Evolutionary conservation across 2,329 filamentous ascomycete genomes (phyloP).

Genomic region (Curvularia verruculosa): DNA sequence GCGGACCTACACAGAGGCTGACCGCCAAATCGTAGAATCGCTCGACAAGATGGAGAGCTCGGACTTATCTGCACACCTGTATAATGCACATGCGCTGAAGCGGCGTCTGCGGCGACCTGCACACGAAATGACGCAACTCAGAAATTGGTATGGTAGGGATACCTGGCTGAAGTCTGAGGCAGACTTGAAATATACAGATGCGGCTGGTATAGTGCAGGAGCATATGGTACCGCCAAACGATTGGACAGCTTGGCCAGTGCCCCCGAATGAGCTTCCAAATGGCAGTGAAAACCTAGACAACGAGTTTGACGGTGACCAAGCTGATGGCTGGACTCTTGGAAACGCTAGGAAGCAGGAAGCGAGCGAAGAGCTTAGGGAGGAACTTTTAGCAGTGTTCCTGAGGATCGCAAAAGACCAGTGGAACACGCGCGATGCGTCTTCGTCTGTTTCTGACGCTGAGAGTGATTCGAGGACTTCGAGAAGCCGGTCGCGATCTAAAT

Average conservation of each 20-base stretch:
- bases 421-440: conserved; percentile 47
- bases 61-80: conserved; percentile 78
- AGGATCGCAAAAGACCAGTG: conserved; percentile 70
- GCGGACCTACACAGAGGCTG: conserved; percentile 65
- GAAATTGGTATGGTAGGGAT: conserved; percentile 50
- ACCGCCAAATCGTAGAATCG: conserved; percentile 67
- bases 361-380: conserved; percentile 71
- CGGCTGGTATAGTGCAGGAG: conserved; percentile 34
- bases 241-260: conserved; percentile 90
- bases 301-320: conserved; percentile 47
- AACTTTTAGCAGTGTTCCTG: conserved; percentile 69
- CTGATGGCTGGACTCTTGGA: conserved; percentile 61
- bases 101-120: conserved; percentile 44
- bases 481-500: conserved; percentile 23
- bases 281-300: conserved; percentile 53
- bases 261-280: conserved; percentile 65
- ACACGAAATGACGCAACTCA: conserved; percentile 21
- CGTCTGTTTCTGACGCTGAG: conserved; percentile 19
- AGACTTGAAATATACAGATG: conserved; percentile 36
- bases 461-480: background rate
- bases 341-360: conserved; percentile 54
- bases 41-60: conserved; percentile 67
- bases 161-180: conserved; percentile 47
- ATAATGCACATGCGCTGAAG: conserved; percentile 76
- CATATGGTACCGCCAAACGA: conserved; percentile 56